Base-by-base conservation (phyloP, 139 green algal genomes). In the Pseudopediastrum boryanum region DNA sequence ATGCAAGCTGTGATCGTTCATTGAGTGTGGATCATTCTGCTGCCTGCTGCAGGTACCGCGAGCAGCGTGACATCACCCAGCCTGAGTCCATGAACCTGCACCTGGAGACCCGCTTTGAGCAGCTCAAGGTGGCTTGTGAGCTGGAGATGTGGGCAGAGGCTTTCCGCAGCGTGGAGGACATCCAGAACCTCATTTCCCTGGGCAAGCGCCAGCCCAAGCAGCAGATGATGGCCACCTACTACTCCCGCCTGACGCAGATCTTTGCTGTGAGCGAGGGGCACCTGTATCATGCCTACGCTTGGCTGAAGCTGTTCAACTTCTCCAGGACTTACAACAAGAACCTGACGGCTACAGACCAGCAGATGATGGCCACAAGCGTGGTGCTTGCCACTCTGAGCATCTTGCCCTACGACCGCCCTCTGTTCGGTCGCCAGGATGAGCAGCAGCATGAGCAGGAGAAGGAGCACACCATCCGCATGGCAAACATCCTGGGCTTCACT, bases 61-160 rank as follows among this genome's bases (percentile, higher is more conserved):
- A 99, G 74, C 85, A 92, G 74, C 95, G 96, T 36, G 97, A 99
- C 79, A 87, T 98, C 63, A 87, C 86, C 64, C 84, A 91, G 63
- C 91, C 95, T 21, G 96, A 98, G 78, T 92, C 86, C 41, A 89
- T 97, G 81, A 89, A 96, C 58, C 88, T 97, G 72, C 97, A 98
- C 86, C 82, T 98, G 77, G 97, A 99, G 82, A 98, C 94, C 9
- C 90, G 97, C 63, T 99, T 99, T 83, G 95, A 99, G 87, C 95
- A 98, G 92, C 89, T 98, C 38, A 95, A 91, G 76, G 88, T 91
- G 66, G 94, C 94, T 2, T 97, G 94, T 76, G 93, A 98, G 66
- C 90, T 99, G 75, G 94, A 96, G 87, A 89, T 99, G 85, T 99
- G 96, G 96, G 94, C 95, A 25, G 97, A 99, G 89, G 97, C 96